phyloP scores from a whole-genome alignment of 768 basidiomycete genomes.

The Rubroboletus pulcherrimus region DNA sequence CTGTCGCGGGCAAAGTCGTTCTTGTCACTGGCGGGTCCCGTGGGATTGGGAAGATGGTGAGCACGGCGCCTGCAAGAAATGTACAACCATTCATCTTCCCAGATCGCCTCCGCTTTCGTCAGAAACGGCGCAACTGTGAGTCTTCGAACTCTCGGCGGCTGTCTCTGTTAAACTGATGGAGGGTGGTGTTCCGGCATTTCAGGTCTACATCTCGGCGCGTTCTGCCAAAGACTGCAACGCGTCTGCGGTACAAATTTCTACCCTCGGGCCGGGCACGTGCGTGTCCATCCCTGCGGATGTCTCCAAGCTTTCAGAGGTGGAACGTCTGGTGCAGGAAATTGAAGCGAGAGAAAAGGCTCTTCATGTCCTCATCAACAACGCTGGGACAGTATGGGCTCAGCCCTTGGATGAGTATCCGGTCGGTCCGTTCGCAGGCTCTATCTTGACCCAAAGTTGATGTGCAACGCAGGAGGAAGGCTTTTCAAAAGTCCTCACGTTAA shows the following conservation, averaged over 20 bases:
- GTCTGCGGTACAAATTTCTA: slow-evolving; percentile 50
- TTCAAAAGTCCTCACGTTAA: slow-evolving; percentile 58
- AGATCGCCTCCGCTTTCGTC: slow-evolving; percentile 65
- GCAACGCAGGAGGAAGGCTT: slow-evolving; percentile 48
- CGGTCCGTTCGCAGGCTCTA: slow-evolving; percentile 2
- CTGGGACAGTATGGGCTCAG: slow-evolving; percentile 55
- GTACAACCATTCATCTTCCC: slow-evolving; percentile 9
- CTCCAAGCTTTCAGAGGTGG: slow-evolving; percentile 50
- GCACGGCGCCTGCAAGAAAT: slow-evolving; percentile 8
- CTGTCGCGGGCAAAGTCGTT: slow-evolving; percentile 51
- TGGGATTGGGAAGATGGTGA: slow-evolving; percentile 64
- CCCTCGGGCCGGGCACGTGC: slow-evolving; percentile 52
- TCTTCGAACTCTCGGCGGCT: not conserved
- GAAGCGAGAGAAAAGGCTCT: slow-evolving; percentile 48
- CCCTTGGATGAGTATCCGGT: slow-evolving; percentile 46
- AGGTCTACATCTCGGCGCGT: slow-evolving; percentile 65
- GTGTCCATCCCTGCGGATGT: slow-evolving; percentile 53
- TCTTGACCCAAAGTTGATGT: not conserved
- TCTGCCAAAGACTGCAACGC: slow-evolving; percentile 47
- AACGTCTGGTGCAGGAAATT: slow-evolving; percentile 49
- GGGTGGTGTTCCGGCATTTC: not conserved
- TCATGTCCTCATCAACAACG: slow-evolving; percentile 63
- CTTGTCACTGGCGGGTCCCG: slow-evolving; percentile 64
- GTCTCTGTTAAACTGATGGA: slow-evolving; percentile 9
- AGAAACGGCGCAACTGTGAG: slow-evolving; percentile 55